Conservation (phyloP, 305 asterid genomes). For the Solanum hybrid region DNA sequence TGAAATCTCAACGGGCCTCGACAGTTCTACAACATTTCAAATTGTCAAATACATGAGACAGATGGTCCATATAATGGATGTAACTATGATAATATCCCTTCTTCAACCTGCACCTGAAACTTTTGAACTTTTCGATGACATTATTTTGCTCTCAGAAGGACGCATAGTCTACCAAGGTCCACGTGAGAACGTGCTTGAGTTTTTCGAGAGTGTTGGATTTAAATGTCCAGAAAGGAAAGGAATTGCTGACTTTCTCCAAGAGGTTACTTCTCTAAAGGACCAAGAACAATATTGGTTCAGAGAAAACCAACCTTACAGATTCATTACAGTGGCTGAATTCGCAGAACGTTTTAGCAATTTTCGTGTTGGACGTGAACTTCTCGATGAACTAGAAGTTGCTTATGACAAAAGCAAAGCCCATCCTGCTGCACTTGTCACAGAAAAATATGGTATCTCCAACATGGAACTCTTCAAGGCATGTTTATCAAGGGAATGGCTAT, state of each 20-base stretch:
- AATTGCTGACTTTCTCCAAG: constrained; percentile 86
- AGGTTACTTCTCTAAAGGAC: constrained; percentile 81
- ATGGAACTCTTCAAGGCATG: constrained; percentile 72
- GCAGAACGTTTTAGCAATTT: constrained; percentile 54
- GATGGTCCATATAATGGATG: constrained; percentile 88
- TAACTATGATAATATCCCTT: constrained; percentile 86
- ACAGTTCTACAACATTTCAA: constrained; percentile 89
- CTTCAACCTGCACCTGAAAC: constrained; percentile 98
- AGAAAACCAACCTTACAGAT: constrained; percentile 49
- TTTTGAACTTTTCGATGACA: constrained; percentile 76
- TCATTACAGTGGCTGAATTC: constrained; percentile 56
- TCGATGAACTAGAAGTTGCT: constrained; percentile 56
- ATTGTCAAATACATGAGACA: constrained; percentile 79
- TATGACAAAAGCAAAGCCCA: constrained; percentile 57
- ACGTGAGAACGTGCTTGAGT: constrained; percentile 65
- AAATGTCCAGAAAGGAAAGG: constrained; percentile 91
- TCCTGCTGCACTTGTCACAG: constrained; percentile 86
- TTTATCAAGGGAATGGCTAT: constrained; percentile 77
- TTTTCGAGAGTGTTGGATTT: constrained; percentile 79
- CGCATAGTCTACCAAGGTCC: constrained; percentile 82
- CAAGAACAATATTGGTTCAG: constrained; percentile 88
- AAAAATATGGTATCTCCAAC: constrained; percentile 70
- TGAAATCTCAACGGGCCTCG: constrained; percentile 96
- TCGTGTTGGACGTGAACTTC: constrained; percentile 52
- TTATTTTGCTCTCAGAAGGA: constrained; percentile 76